Evolutionary conservation across 345 rosid genomes (phyloP).

Genomic region (Kandelia obovata): DNA sequence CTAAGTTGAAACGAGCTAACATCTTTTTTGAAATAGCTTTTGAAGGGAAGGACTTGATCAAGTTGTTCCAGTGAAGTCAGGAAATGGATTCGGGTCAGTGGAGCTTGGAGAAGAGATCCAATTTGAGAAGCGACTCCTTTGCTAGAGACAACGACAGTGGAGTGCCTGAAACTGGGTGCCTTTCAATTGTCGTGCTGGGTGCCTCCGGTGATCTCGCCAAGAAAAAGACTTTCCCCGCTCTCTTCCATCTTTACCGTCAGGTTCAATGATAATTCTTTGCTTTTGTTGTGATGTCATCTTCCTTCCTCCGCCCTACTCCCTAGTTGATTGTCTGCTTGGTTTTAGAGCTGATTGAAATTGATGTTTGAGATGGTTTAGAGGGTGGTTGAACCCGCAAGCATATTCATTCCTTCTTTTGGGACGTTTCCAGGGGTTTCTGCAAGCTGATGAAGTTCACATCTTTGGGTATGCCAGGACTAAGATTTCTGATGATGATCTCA

Average conservation of each 20-base stretch:
- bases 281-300: background rate
- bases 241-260: conserved; percentile 80
- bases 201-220: conserved; percentile 98
- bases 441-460: conserved; percentile 72
- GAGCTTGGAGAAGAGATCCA: conserved; percentile 61
- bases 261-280: conserved; percentile 26
- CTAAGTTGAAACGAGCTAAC: no score
- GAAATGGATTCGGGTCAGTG: conserved; percentile 59
- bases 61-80: background rate
- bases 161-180: conserved; percentile 69
- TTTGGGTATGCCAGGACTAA: conserved; percentile 94
- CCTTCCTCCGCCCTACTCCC: no score
- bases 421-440: conserved; percentile 70
- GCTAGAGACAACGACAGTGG: conserved; percentile 33
- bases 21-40: no score
- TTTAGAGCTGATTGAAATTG: background rate
- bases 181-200: conserved; percentile 82
- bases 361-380: background rate
- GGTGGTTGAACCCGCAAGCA: no score
- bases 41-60: background rate
- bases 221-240: conserved; percentile 97
- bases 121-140: conserved; percentile 45
- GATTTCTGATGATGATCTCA: conserved; percentile 71
- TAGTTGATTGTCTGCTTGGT: background rate
- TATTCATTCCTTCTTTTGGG: conserved; percentile 1